Evolutionary conservation across 495 filamentous ascomycete genomes (phyloP).

Genomic region (Antarctomyces pellizariae): DNA sequence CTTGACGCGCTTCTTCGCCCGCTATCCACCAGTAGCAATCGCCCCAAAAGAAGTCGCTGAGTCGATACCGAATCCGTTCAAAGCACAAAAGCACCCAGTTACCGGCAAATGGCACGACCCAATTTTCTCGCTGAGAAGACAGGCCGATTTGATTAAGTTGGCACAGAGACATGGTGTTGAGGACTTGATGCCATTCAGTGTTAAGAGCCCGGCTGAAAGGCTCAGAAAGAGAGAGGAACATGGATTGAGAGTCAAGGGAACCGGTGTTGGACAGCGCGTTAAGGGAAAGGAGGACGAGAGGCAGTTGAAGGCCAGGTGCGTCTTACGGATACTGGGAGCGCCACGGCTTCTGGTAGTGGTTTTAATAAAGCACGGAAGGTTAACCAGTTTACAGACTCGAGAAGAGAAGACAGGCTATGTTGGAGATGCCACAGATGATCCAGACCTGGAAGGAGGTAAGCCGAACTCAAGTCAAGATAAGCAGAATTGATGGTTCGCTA

Average conservation of each 20-base stretch:
- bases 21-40: slow-evolving; percentile 49
- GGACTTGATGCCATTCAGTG: slow-evolving; percentile 51
- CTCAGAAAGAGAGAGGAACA: slow-evolving; percentile 40
- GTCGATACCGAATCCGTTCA: slow-evolving; percentile 46
- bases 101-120: slow-evolving; percentile 65
- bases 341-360: slow-evolving; percentile 1
- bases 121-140: slow-evolving; percentile 55
- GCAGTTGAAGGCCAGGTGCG: slow-evolving; percentile 49
- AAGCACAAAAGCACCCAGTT: slow-evolving; percentile 38
- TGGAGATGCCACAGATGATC: slow-evolving; percentile 78
- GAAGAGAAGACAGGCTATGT: slow-evolving; percentile 72
- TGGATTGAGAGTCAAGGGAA: slow-evolving; percentile 65
- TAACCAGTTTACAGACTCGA: slow-evolving; percentile 36
- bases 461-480: slow-evolving; percentile 3
- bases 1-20: slow-evolving; percentile 70
- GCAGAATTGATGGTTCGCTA: slow-evolving; percentile 7
- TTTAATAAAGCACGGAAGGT: not conserved
- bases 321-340: slow-evolving; percentile 7
- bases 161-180: slow-evolving; percentile 63
- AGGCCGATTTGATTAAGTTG: slow-evolving; percentile 81
- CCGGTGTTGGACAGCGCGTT: slow-evolving; percentile 74
- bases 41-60: slow-evolving; percentile 20
- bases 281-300: slow-evolving; percentile 91
- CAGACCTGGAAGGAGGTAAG: slow-evolving; percentile 80
- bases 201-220: slow-evolving; percentile 52